A percentile compares a stretch with the other conserved stretches of the same genome.
These are phyloP conservation scores for Talaromyces marneffei DNA, from an alignment of 2,329 filamentous ascomycete genomes.

Conservation along the genomic window DNA sequence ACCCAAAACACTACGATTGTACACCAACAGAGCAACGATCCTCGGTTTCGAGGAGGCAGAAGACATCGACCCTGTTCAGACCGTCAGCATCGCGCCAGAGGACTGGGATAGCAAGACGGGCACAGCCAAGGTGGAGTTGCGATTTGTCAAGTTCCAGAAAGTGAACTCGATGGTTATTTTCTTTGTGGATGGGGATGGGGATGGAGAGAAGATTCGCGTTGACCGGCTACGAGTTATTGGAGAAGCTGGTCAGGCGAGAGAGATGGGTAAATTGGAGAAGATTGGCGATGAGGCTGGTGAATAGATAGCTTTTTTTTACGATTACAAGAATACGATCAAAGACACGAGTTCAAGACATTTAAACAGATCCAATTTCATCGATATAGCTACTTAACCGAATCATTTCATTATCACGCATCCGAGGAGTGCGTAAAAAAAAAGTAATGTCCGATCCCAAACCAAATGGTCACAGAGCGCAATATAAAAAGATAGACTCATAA, in stretches of 20 bases:
- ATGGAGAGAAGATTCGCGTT: constrained; percentile 77
- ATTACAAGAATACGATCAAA: not conserved
- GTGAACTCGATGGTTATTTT: constrained; percentile 82
- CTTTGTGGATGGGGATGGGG: constrained; percentile 76
- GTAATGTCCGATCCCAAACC: constrained; percentile 54
- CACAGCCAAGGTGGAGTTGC: constrained; percentile 66
- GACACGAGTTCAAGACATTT: not conserved
- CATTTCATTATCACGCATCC: not conserved
- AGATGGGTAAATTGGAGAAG: constrained; percentile 94
- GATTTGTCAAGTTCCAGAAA: constrained; percentile 97
- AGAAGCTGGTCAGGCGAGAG: constrained; percentile 83
- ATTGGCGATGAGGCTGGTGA: constrained; percentile 69
- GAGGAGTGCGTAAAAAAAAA: too few relatives aligned
- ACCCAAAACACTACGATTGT: constrained; percentile 77
- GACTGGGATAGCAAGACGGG: constrained; percentile 74
- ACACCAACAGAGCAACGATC: constrained; percentile 81
- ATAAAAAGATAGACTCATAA: constrained; percentile 34
- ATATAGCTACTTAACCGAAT: not conserved
- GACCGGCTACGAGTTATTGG: constrained; percentile 62
- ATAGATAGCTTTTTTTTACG: constrained; percentile 28
- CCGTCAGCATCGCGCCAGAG: constrained; percentile 63
- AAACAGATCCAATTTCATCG: not conserved
- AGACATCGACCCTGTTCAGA: constrained; percentile 73
- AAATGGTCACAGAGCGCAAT: constrained; percentile 40
- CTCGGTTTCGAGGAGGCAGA: constrained; percentile 94